Evolutionary conservation across 345 rosid species (phyloP).

Genomic region (Moricandia arvensis): DNA sequence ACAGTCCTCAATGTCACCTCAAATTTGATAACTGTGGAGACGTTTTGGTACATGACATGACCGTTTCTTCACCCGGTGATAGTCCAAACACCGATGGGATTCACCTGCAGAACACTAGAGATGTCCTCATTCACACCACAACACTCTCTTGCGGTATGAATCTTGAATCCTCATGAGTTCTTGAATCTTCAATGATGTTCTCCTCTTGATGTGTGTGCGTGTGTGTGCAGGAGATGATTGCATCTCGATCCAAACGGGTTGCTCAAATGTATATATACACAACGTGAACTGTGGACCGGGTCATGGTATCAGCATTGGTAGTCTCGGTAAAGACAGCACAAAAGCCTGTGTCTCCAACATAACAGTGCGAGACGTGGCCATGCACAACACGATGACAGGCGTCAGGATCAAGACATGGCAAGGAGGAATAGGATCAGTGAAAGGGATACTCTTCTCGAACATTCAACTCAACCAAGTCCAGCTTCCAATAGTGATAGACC

Average conservation of each 20-base stretch:
- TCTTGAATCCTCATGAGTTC: background rate
- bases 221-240: conserved; percentile 87
- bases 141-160: conserved; percentile 79
- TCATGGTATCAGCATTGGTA: conserved; percentile 95
- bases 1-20: conserved; percentile 98
- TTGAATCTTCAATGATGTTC: background rate
- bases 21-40: conserved; percentile 87
- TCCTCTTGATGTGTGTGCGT: background rate
- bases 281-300: conserved; percentile 95
- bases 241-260: conserved; percentile 88
- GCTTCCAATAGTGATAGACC: conserved; percentile 83
- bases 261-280: conserved; percentile 82
- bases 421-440: conserved; percentile 94
- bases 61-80: conserved; percentile 75
- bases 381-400: conserved; percentile 89
- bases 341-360: conserved; percentile 96
- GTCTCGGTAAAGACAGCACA: conserved; percentile 75
- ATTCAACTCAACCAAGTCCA: conserved; percentile 86
- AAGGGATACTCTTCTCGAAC: conserved; percentile 82
- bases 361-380: conserved; percentile 70
- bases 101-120: conserved; percentile 87
- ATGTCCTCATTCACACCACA: conserved; percentile 70
- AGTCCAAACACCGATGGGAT: conserved; percentile 99
- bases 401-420: conserved; percentile 97
- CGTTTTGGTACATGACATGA: conserved; percentile 73